Evolutionary conservation across 2,329 filamentous ascomycete species (phyloP).

Genomic region (Colletotrichum orbiculare): DNA sequence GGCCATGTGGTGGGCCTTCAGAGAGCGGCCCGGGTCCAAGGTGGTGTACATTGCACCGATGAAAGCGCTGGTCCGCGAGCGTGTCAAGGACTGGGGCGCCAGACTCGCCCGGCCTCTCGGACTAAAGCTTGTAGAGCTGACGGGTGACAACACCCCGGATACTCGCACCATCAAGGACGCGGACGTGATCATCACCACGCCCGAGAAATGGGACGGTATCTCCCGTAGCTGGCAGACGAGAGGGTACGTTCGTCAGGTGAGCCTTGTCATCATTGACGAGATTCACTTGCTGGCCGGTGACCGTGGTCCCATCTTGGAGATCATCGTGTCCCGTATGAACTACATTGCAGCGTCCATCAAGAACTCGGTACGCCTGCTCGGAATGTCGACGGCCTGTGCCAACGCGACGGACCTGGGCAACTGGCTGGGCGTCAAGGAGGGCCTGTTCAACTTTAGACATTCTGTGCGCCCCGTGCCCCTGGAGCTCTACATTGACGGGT

Average conservation of each 20-base stretch:
- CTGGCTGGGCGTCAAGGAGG: slow-evolving; percentile 97
- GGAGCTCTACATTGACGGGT: slow-evolving; percentile 97
- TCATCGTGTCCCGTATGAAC: slow-evolving; percentile 95
- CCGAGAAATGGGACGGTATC: slow-evolving; percentile 99
- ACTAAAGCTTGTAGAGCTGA: slow-evolving; percentile 92
- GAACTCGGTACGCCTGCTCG: slow-evolving; percentile 86
- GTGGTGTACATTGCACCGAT: slow-evolving; percentile 99
- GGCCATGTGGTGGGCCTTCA: slow-evolving; percentile 99
- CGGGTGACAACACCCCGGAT: slow-evolving; percentile 94
- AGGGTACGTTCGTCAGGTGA: slow-evolving; percentile 94
- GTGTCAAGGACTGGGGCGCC: slow-evolving; percentile 93
- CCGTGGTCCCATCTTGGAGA: slow-evolving; percentile 96
- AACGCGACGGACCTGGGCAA: slow-evolving; percentile 95
- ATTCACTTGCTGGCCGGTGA: slow-evolving; percentile 98
- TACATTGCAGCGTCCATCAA: slow-evolving; percentile 97
- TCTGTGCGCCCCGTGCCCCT: slow-evolving; percentile 95
- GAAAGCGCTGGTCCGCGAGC: slow-evolving; percentile 97
- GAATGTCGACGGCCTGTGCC: slow-evolving; percentile 99
- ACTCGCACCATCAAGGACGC: slow-evolving; percentile 95
- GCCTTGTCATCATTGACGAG: slow-evolving; percentile 97
- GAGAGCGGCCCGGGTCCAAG: slow-evolving; percentile 92
- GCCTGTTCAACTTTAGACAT: slow-evolving; percentile 95
- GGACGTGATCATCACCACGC: slow-evolving; percentile 97
- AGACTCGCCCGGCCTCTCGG: slow-evolving; percentile 86
- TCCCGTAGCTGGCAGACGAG: slow-evolving; percentile 98